phyloP scores from a whole-genome alignment of 495 filamentous ascomycete species.

The Zalerion maritima region DNA sequence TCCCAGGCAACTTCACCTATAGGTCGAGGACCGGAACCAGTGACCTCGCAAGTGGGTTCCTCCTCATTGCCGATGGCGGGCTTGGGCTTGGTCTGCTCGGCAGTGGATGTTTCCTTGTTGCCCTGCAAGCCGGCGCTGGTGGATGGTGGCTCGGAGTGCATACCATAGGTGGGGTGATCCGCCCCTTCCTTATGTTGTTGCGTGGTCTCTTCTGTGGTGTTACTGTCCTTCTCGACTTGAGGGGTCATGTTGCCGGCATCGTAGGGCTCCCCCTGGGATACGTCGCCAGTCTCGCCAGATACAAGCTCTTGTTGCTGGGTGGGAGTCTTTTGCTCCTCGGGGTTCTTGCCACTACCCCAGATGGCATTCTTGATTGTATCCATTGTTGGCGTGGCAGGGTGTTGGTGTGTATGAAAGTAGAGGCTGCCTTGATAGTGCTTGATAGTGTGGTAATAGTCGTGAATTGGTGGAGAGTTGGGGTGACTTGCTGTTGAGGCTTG shows the following conservation, averaged over 20 bases:
- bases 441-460: too few relatives aligned
- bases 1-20: constrained; percentile 25
- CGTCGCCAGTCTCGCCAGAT: constrained; percentile 36
- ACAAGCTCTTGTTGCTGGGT: constrained; percentile 32
- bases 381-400: constrained; percentile 25
- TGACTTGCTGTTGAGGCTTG: too few relatives aligned
- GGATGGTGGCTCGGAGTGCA: constrained; percentile 9
- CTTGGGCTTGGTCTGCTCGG: constrained; percentile 4
- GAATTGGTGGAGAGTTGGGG: too few relatives aligned
- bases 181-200: constrained; percentile 1
- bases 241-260: constrained; percentile 41
- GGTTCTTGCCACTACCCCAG: too few relatives aligned
- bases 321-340: constrained; percentile 14
- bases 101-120: constrained; percentile 4
- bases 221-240: constrained; percentile 3
- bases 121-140: too few relatives aligned
- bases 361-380: constrained; percentile 40
- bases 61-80: constrained; percentile 9
- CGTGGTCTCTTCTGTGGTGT: background rate
- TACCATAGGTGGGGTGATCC: constrained; percentile 4
- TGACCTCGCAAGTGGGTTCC: constrained; percentile 19
- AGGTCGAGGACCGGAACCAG: constrained; percentile 28
- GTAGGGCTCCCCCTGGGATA: constrained; percentile 41
- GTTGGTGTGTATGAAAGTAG: too few relatives aligned
- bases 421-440: too few relatives aligned